Base-by-base conservation (phyloP, 441 rosid species). In the Isatis lusitanica region DNA sequence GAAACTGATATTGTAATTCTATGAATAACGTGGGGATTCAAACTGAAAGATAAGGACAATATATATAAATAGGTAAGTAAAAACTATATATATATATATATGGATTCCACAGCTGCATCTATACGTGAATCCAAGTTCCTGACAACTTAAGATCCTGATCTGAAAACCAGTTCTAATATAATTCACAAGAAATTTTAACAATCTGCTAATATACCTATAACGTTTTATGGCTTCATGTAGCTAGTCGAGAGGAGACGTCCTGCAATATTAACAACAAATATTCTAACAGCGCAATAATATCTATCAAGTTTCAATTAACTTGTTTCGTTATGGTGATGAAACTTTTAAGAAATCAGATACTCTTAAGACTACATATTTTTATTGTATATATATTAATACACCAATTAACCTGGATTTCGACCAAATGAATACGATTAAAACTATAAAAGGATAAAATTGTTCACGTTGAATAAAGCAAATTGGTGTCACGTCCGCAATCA, bases 401-500 rank as follows among this genome's bases (percentile, higher is more conserved):
- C n/a, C 9, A 4, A 43, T 44, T 44, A 44, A 28, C n/a, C 30
- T 47, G 1, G 36, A 60, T 7, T 33, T 35, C 9, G 17, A 64
- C 40, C 58, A 64, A 40, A 39, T 60, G 46, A 26, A 36, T 28
- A 65, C 33, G 8, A 65, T 21, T 36, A 35, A 21, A 21, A 21
- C 24, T 21, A 21, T 21, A 21, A 65, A 65, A 65, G 40, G 33
- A 26, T 6, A 36, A 36, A 46, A 15, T 63, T 7, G 15, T 73
- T 33, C 1, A 65, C 64, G 28, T 57, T 74, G 66, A 58, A 47
- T 17, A 39, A 66, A 39, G 36, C n/a, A 31, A 38, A 67, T 21
- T 74, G 78, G 68, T 62, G 74, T 58, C 69, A 43, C 43, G 64
- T 75, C 70, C 11, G 13, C 56, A 35, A 52, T 75, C 42, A 33